Conservation (phyloP, 1,284 basidiomycete species). For the Grifola frondosa region DNA sequence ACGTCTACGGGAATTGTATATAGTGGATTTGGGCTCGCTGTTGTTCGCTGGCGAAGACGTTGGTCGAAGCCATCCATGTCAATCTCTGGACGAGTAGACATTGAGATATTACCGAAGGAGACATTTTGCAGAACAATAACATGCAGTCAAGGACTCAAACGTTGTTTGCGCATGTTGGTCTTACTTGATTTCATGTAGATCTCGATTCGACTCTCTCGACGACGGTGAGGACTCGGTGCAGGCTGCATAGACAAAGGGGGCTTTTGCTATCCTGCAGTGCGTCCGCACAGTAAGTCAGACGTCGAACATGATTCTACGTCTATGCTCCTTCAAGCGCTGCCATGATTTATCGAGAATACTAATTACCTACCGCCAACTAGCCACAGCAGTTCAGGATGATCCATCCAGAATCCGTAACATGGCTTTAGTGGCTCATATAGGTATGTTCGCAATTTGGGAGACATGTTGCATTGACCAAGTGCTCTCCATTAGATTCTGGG, state of each 20-base stretch:
- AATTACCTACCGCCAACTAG: conserved; percentile 31
- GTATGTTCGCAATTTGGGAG: conserved; percentile 37
- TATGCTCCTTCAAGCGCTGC: neutral
- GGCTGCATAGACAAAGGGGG: no score
- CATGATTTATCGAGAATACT: no score
- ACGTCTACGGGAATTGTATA: conserved; percentile 49
- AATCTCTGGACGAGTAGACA: conserved; percentile 11
- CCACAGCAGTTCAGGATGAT: conserved; percentile 39
- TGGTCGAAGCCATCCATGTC: conserved; percentile 43
- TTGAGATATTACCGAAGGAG: conserved; percentile 4
- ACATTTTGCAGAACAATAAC: conserved; percentile 7
- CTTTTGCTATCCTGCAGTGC: no score
- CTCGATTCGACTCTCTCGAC: no score
- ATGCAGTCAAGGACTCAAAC: neutral
- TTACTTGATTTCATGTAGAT: no score
- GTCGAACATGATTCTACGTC: no score
- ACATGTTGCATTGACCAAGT: neutral
- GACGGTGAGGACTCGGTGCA: no score
- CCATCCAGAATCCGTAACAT: conserved; percentile 65
- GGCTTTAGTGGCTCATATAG: conserved; percentile 83
- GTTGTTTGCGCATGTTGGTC: no score
- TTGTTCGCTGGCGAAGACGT: conserved; percentile 44
- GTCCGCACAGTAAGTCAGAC: no score
- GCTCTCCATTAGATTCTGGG: conserved; percentile 67
- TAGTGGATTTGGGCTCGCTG: conserved; percentile 42